Evolutionary conservation across 169 alveolate genomes (phyloP).

Genomic region (Plasmodium knowlesi): DNA sequence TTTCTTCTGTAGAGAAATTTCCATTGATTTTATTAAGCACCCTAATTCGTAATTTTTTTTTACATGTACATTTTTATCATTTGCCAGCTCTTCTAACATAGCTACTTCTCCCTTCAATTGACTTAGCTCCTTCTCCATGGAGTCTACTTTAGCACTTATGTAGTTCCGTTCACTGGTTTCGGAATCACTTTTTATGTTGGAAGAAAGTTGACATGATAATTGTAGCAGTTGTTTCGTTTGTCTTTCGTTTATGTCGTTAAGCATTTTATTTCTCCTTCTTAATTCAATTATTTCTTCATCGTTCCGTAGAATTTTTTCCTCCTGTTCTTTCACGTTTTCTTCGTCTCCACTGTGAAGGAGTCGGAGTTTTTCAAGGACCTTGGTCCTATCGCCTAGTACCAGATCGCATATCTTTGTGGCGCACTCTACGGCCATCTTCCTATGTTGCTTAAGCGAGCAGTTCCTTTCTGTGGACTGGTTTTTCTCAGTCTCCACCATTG

Average conservation of each 20-base stretch:
- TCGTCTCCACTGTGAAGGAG: too few species aligned
- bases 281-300: not conserved
- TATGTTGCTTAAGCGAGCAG: too few species aligned
- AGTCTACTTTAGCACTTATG: not conserved
- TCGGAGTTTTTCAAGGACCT: too few species aligned
- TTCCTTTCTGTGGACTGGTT: not conserved
- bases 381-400: too few species aligned
- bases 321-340: too few species aligned
- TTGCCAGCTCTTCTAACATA: not conserved
- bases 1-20: not conserved
- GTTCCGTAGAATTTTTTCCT: constrained; percentile 1
- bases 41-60: constrained; percentile 34
- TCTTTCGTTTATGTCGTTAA: constrained; percentile 47
- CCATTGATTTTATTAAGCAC: constrained; percentile 11
- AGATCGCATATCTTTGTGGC: too few species aligned
- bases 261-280: constrained; percentile 19
- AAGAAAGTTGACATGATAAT: not conserved
- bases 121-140: constrained; percentile 19
- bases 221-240: constrained; percentile 43
- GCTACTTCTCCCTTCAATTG: constrained; percentile 19
- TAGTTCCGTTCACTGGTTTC: not conserved
- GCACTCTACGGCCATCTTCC: too few species aligned
- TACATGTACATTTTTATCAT: constrained; percentile 7
- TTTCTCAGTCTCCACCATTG: not conserved
- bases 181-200: constrained; percentile 9